Percentiles rank a stretch among this genome's conserved stretches.
Evolutionary conservation across 2,329 filamentous ascomycete species (phyloP).

Genomic region (Escovopsis weberi): DNA sequence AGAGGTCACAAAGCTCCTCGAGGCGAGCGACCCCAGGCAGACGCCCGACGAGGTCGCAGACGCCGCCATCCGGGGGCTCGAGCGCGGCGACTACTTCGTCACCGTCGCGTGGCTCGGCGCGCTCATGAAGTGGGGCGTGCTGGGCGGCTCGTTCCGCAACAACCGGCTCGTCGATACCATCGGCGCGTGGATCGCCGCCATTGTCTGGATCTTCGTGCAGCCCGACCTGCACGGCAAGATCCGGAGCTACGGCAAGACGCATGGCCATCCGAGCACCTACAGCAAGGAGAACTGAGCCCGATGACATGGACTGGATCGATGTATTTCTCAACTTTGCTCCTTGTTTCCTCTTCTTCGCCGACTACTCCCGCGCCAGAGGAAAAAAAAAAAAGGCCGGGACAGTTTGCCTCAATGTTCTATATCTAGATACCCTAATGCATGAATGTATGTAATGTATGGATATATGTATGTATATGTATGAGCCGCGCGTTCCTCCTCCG

Average conservation of each 20-base stretch:
- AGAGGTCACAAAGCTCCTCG: slow-evolving; percentile 60
- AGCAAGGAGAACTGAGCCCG: slow-evolving; percentile 13
- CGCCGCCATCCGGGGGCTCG: slow-evolving; percentile 55
- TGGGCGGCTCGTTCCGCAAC: slow-evolving; percentile 43
- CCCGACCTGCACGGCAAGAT: slow-evolving; percentile 44
- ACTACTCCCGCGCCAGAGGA: not conserved
- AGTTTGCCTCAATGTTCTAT: slow-evolving; percentile 1
- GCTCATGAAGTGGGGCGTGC: slow-evolving; percentile 49
- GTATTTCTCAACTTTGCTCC: not conserved
- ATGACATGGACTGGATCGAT: no score
- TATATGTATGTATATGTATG: no score
- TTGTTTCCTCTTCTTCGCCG: not conserved
- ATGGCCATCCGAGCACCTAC: slow-evolving; percentile 43
- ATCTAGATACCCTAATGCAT: slow-evolving; percentile 5
- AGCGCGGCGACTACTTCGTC: slow-evolving; percentile 67
- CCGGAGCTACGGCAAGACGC: slow-evolving; percentile 36
- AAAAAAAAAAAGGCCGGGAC: not conserved
- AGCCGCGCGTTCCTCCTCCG: no score
- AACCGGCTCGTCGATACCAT: slow-evolving; percentile 46
- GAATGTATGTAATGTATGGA: not conserved
- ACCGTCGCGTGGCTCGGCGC: slow-evolving; percentile 60
- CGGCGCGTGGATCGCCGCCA: slow-evolving; percentile 34
- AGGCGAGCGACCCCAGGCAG: slow-evolving; percentile 69
- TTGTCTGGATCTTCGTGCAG: slow-evolving; percentile 45
- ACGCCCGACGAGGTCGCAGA: slow-evolving; percentile 64